phyloP scores from a whole-genome alignment of 2,329 filamentous ascomycete species.

The Rachicladosporium sp. region DNA sequence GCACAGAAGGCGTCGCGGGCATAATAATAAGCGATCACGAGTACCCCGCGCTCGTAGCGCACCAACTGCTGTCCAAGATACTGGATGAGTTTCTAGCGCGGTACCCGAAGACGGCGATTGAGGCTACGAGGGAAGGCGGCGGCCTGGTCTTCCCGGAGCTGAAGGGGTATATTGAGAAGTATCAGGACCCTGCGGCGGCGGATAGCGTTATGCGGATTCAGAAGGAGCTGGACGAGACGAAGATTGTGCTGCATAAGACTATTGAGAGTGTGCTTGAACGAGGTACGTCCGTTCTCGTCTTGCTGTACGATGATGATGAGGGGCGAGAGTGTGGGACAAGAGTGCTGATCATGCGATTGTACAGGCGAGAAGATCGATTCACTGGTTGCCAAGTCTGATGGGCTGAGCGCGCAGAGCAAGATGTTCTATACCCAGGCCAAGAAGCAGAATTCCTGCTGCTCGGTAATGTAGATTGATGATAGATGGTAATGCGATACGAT shows the following conservation, averaged over 20 bases:
- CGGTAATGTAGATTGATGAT: constrained; percentile 34
- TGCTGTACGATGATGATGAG: too few relatives aligned
- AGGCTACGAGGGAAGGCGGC: not conserved
- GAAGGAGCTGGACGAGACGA: constrained; percentile 92
- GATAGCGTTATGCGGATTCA: constrained; percentile 80
- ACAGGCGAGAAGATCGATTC: constrained; percentile 86
- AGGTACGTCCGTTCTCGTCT: too few relatives aligned
- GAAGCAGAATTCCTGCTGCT: constrained; percentile 50
- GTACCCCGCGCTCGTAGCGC: constrained; percentile 45
- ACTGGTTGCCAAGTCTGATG: constrained; percentile 85
- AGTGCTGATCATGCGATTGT: not conserved
- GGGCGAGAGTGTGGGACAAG: too few relatives aligned
- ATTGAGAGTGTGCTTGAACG: constrained; percentile 80
- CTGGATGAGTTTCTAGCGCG: constrained; percentile 74
- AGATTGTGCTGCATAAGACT: constrained; percentile 93
- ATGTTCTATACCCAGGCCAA: constrained; percentile 79
- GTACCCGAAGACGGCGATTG: constrained; percentile 39
- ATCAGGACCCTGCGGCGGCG: constrained; percentile 78
- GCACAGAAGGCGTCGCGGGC: constrained; percentile 33
- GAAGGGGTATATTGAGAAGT: constrained; percentile 52
- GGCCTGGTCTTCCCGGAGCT: not conserved
- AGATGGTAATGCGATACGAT: too few relatives aligned
- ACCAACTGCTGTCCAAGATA: constrained; percentile 76
- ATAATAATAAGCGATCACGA: constrained; percentile 8
- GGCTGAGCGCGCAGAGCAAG: constrained; percentile 82